Percentiles rank a stretch among this genome's conserved stretches.
phyloP scores from a whole-genome alignment of 2,329 filamentous ascomycete species.

The Pestalotiopsis sp. region DNA sequence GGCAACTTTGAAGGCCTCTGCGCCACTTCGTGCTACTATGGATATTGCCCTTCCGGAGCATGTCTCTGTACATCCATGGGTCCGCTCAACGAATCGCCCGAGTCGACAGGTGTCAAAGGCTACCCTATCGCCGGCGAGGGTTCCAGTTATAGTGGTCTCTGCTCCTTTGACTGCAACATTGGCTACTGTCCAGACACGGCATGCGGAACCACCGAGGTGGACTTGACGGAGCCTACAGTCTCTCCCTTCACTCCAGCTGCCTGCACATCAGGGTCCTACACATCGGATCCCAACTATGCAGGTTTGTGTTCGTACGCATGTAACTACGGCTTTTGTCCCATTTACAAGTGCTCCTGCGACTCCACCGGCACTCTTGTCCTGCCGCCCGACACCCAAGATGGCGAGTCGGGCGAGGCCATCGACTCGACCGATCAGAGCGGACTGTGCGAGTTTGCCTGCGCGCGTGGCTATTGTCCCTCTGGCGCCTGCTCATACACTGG shows the following conservation, averaged over 20 bases:
- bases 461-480: neutral
- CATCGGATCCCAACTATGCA: neutral
- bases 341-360: neutral
- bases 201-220: neutral
- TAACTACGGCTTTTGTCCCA: neutral
- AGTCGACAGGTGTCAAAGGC: neutral
- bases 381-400: neutral
- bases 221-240: neutral
- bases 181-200: neutral
- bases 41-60: neutral
- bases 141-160: neutral
- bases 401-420: neutral
- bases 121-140: neutral
- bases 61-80: neutral
- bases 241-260: neutral
- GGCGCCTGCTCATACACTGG: neutral
- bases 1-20: neutral
- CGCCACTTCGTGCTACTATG: neutral
- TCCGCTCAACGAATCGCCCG: neutral
- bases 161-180: neutral
- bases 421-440: neutral
- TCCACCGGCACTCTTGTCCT: neutral
- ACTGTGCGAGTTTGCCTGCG: constrained; percentile 1
- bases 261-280: neutral
- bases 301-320: neutral